Evolutionary conservation across 306 rosid species (phyloP).

Genomic region (Prunus salicina): DNA sequence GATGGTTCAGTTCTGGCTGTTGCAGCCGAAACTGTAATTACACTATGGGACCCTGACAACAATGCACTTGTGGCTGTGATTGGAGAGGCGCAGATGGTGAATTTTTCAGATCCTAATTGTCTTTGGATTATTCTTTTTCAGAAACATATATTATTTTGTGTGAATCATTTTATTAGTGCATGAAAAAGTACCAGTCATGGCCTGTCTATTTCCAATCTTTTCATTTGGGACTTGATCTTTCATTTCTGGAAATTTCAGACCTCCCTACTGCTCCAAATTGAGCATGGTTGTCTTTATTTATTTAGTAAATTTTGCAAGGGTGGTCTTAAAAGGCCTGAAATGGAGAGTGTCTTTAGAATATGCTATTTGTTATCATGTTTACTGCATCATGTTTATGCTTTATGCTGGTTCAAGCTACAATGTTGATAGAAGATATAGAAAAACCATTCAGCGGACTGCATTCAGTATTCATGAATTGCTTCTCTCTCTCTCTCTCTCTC

Average conservation of each 20-base stretch:
- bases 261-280: background rate
- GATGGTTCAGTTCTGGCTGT: slow-evolving; percentile 96
- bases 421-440: background rate
- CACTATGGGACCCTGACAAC: slow-evolving; percentile 89
- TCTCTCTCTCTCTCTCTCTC: slow-evolving; percentile 5
- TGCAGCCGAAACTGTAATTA: slow-evolving; percentile 84
- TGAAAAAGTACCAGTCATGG: background rate
- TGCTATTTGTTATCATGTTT: background rate
- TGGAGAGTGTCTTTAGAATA: background rate
- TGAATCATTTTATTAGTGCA: background rate
- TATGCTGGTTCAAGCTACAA: background rate
- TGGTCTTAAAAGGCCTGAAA: background rate
- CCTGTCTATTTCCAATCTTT: background rate
- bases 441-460: background rate
- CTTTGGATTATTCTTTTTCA: slow-evolving; percentile 11
- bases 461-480: background rate
- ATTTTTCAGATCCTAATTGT: slow-evolving; percentile 10
- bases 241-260: background rate
- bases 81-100: slow-evolving; percentile 68
- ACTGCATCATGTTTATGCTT: background rate
- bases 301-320: background rate
- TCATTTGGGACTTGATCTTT: background rate
- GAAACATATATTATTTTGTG: background rate
- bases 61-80: slow-evolving; percentile 79
- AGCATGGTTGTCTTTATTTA: background rate